A percentile compares a stretch with the other conserved stretches of the same genome.
Conservation (phyloP, 345 rosid species). For the Adansonia digitata region DNA sequence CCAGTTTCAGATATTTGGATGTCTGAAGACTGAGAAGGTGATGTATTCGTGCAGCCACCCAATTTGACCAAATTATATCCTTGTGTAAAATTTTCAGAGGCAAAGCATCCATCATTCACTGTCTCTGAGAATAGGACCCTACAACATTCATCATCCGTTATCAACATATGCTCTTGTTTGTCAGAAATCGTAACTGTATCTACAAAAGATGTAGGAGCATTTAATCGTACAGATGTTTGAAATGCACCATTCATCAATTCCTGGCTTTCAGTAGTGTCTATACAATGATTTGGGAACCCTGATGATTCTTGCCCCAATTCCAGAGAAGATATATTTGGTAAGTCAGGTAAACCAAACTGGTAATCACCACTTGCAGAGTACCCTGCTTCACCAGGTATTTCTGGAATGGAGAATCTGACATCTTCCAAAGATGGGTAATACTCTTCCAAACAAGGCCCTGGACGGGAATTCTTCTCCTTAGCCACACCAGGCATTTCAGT, state of each 20-base stretch:
- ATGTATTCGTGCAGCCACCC: constrained; percentile 33
- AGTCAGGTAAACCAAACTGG: constrained; percentile 43
- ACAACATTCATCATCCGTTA: constrained; percentile 89
- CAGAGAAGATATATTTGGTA: constrained; percentile 40
- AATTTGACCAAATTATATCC: constrained; percentile 31
- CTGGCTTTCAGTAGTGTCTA: constrained; percentile 35
- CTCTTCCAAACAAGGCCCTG: constrained; percentile 56
- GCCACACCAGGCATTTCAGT: constrained; percentile 40
- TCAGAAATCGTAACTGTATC: constrained; percentile 30
- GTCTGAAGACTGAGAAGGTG: constrained; percentile 32
- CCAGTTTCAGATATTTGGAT: constrained; percentile 37
- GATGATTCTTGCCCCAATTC: constrained; percentile 48
- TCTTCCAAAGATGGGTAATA: constrained; percentile 50
- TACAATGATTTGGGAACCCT: constrained; percentile 36
- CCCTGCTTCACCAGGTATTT: constrained; percentile 51
- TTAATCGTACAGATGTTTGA: constrained; percentile 40
- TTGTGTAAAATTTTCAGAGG: constrained; percentile 36
- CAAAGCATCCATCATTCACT: constrained; percentile 32
- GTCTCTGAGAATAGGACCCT: constrained; percentile 65
- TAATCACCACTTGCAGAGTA: constrained; percentile 40
- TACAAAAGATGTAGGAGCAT: constrained; percentile 40
- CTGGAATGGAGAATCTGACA: constrained; percentile 42
- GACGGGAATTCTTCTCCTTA: constrained; percentile 55
- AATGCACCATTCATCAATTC: constrained; percentile 37
- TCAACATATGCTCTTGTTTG: constrained; percentile 47